Evolutionary conservation across 768 basidiomycete species (phyloP), one percentile per base, ranked within the genome.

Genomic region (Cyclocybe cylindracea): DNA sequence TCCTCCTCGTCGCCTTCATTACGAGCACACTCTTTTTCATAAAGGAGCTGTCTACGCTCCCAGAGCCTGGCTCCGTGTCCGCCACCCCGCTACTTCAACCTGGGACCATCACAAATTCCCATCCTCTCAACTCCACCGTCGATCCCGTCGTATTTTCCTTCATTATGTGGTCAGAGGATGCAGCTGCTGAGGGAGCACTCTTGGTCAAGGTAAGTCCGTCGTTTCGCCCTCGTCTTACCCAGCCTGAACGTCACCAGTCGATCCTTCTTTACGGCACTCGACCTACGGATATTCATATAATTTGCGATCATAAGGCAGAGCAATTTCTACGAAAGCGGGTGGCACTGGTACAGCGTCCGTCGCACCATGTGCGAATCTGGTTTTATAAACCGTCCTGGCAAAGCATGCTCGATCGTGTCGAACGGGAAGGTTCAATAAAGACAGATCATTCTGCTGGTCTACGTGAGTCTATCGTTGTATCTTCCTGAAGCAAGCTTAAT

Each of bases 361-460:
- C 57, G 7, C 65, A 71, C 52, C 62, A 66, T 35, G 53, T 79
- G 48, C 60, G 63, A 24, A 69, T 81, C 2, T 69, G 68, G 29
- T 80, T 77, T 55, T 75, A 79, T 44, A 69, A 66, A 16, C 68
- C 74, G 2, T 61, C 74, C 9, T 67, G 65, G 64, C 66, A 76
- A 46, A 63, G 57, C 42, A 78, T 80, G 74, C 46, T 64, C 18
- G 74, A 71, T 44, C 72, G 78, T 39, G 63, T 79, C 10, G 64
- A 72, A 5, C 71, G 79, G 16, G 79, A 79, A 59, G 78, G 78
- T 29, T 65, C 71, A 0, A 72, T 80, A 39, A 56, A 59, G 29
- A 73, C 76, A 4, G 76, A 76, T 46, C 79, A 80, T 55, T 71
- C 75, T 24, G 75, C 79, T 46, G 79, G 79, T 35, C 61, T 72